These are phyloP conservation scores for Trichoderma citrinoviride DNA, from an alignment of 2,329 filamentous ascomycete species.

Conservation along the genomic window DNA sequence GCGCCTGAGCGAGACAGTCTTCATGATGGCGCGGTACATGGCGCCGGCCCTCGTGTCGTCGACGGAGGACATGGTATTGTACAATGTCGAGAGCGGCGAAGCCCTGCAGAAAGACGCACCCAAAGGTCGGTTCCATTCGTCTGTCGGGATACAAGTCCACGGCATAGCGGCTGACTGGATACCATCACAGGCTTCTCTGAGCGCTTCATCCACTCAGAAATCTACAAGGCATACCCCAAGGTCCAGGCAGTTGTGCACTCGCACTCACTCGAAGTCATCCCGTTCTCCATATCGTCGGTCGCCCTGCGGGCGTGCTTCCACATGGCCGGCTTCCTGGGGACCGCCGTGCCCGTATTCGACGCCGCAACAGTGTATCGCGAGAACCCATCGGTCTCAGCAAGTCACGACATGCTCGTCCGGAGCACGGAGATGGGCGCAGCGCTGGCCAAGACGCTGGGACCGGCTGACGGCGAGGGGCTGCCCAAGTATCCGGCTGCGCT, in stretches of 20 bases:
- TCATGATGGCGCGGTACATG: slow-evolving; percentile 18
- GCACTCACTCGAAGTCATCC: slow-evolving; percentile 11
- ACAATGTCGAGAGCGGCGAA: slow-evolving; percentile 9
- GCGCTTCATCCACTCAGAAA: slow-evolving; percentile 13
- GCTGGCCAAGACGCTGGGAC: slow-evolving; percentile 3
- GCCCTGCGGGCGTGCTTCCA: slow-evolving; percentile 11
- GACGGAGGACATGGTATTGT: slow-evolving; percentile 9
- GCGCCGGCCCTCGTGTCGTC: slow-evolving; percentile 7
- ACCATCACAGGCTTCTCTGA: background rate
- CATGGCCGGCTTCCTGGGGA: slow-evolving; percentile 12
- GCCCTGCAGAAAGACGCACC: slow-evolving; percentile 3
- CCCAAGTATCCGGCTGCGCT: slow-evolving; percentile 5
- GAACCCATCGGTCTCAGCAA: background rate
- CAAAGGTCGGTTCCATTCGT: background rate
- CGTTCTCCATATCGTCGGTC: slow-evolving; percentile 5
- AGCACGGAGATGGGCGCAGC: slow-evolving; percentile 5
- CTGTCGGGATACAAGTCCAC: no score
- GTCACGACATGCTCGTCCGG: slow-evolving; percentile 11
- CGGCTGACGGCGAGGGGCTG: background rate
- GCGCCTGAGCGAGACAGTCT: slow-evolving; percentile 7
- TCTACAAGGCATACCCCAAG: slow-evolving; percentile 7
- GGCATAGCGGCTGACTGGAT: background rate
- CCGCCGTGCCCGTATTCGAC: slow-evolving; percentile 2
- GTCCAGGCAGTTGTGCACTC: slow-evolving; percentile 9
- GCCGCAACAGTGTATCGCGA: slow-evolving; percentile 5